These are phyloP conservation scores for Parastagonospora nodorum DNA, from an alignment of 2,329 filamentous ascomycete genomes.

Conservation along the genomic window DNA sequence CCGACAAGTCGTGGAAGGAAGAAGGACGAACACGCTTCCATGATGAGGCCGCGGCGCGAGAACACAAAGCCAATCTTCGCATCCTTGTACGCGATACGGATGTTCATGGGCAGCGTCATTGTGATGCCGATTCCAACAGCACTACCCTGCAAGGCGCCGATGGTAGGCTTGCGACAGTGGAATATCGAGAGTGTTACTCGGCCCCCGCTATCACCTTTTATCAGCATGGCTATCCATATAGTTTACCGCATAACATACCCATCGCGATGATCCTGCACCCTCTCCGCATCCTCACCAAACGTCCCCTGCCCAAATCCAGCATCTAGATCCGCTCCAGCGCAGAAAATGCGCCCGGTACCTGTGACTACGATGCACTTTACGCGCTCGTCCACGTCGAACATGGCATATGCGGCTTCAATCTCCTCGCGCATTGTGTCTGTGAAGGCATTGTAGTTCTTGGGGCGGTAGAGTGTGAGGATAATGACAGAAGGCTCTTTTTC, in stretches of 20 bases:
- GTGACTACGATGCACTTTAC: conserved; percentile 62
- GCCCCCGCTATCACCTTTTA: conserved; percentile 44
- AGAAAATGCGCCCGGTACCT: conserved; percentile 58
- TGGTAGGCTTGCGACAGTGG: conserved; percentile 62
- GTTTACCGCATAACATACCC: conserved; percentile 45
- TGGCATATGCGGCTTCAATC: conserved; percentile 59
- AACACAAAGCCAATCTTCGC: conserved; percentile 79
- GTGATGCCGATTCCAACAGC: conserved; percentile 65
- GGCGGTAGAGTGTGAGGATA: conserved; percentile 68
- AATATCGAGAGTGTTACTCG: conserved; percentile 59
- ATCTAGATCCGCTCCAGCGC: conserved; percentile 63
- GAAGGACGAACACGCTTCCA: conserved; percentile 74
- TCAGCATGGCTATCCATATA: neutral
- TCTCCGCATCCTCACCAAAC: conserved; percentile 47
- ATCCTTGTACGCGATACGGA: conserved; percentile 57
- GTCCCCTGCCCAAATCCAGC: conserved; percentile 54
- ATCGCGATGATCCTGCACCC: conserved; percentile 58
- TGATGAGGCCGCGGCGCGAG: conserved; percentile 68
- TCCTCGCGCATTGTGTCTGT: conserved; percentile 67
- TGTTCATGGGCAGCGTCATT: conserved; percentile 62
- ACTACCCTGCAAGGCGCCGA: conserved; percentile 60
- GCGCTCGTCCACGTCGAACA: conserved; percentile 60
- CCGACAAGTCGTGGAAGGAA: conserved; percentile 75
- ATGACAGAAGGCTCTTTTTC: conserved; percentile 59
- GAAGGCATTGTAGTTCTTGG: conserved; percentile 71